phyloP scores from a whole-genome alignment of 768 basidiomycete species.

The Leccinellum rugosiceps region DNA sequence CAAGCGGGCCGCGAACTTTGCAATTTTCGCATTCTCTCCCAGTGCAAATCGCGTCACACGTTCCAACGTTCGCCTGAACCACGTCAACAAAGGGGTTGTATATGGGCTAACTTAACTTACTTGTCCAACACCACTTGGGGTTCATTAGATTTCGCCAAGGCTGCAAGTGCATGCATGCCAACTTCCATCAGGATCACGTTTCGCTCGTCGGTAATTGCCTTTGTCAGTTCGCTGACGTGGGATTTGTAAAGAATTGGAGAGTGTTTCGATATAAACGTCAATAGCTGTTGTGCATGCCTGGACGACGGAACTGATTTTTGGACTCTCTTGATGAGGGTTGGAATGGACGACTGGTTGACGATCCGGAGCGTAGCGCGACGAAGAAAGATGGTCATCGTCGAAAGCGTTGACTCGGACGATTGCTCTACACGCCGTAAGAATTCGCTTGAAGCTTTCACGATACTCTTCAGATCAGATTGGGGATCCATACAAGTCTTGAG shows the following conservation, averaged over 20 bases:
- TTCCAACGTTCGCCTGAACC: conserved; percentile 61
- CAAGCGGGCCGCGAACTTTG: conserved; percentile 84
- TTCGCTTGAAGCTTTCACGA: conserved; percentile 81
- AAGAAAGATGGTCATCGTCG: conserved; percentile 70
- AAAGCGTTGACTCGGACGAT: conserved; percentile 51
- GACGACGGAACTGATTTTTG: conserved; percentile 44
- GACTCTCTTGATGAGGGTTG: conserved; percentile 70
- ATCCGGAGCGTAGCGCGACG: conserved; percentile 69
- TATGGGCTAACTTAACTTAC: conserved; percentile 40
- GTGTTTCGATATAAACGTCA: conserved; percentile 69
- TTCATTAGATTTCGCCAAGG: conserved; percentile 57
- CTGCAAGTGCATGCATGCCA: conserved; percentile 73
- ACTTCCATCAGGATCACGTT: conserved; percentile 55
- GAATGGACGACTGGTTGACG: conserved; percentile 82
- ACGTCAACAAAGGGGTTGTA: background rate
- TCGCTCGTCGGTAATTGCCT: conserved; percentile 66
- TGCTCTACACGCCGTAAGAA: conserved; percentile 76
- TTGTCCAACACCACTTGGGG: conserved; percentile 59
- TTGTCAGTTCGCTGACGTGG: conserved; percentile 74
- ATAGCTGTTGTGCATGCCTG: conserved; percentile 48
- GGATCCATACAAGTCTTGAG: conserved; percentile 80
- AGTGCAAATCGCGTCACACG: conserved; percentile 57
- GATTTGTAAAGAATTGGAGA: conserved; percentile 68
- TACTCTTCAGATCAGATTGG: conserved; percentile 75
- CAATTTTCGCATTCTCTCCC: conserved; percentile 58